Conservation (phyloP, 2,329 filamentous ascomycete species). For the Curvularia sp. region DNA sequence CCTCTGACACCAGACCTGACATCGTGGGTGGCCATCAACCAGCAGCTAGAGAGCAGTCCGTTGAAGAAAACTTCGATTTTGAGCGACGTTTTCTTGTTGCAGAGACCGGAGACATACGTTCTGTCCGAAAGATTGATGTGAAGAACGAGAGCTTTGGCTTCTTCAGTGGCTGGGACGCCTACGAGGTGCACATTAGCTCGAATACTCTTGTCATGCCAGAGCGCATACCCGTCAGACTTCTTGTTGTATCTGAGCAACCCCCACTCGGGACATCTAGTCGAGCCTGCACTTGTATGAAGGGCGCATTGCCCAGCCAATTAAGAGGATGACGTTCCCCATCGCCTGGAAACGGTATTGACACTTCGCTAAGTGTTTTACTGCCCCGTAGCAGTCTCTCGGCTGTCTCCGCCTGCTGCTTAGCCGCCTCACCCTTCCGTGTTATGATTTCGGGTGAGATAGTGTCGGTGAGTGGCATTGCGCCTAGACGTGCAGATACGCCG, state of each 20-base stretch:
- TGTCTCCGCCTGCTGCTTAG: conserved; percentile 28
- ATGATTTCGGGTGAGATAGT: conserved; percentile 36
- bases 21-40: conserved; percentile 36
- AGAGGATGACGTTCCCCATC: conserved; percentile 32
- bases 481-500: conserved; percentile 37
- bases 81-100: conserved; percentile 43
- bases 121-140: conserved; percentile 44
- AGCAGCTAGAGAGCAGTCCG: conserved; percentile 51
- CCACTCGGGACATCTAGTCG: not conserved
- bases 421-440: conserved; percentile 31
- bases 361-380: conserved; percentile 35
- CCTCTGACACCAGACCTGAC: conserved; percentile 25
- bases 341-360: conserved; percentile 35
- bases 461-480: conserved; percentile 33
- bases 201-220: not conserved
- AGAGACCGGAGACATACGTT: conserved; percentile 38
- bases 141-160: conserved; percentile 36
- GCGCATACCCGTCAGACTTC: not conserved
- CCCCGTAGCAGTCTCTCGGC: conserved; percentile 31
- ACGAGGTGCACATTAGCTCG: not conserved
- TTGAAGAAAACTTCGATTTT: conserved; percentile 60
- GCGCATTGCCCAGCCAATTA: conserved; percentile 41
- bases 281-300: conserved; percentile 45
- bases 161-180: not conserved
- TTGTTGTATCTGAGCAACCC: not conserved